Conservation (phyloP, 208 protist genomes). For the Leishmania arabica region DNA sequence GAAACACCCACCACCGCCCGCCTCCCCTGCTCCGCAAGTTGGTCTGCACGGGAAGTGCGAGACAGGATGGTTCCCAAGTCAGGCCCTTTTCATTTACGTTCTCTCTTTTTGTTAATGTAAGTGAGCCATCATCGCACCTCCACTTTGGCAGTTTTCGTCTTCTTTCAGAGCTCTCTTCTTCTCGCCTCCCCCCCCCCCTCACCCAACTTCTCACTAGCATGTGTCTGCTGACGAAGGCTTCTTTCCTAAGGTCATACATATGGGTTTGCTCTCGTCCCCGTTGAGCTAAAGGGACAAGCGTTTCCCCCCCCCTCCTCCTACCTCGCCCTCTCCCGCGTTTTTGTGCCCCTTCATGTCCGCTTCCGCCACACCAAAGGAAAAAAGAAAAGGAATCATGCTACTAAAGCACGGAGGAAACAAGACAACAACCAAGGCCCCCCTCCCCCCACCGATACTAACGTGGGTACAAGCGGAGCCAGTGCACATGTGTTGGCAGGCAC, state of each 20-base stretch:
- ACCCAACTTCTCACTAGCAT: background rate
- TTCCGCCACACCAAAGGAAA: too few relatives aligned
- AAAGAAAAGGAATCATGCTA: too few relatives aligned
- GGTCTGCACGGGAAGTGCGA: background rate
- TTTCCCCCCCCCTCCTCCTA: too few relatives aligned
- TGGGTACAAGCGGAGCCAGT: too few relatives aligned
- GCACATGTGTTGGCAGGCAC: too few relatives aligned
- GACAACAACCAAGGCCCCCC: too few relatives aligned
- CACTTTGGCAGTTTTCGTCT: background rate
- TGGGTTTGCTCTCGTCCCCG: background rate
- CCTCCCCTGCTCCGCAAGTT: background rate
- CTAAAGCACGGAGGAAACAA: too few relatives aligned
- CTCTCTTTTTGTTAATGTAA: background rate
- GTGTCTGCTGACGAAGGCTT: background rate
- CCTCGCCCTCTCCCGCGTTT: too few relatives aligned
- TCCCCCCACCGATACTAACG: too few relatives aligned
- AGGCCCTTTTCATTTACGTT: background rate
- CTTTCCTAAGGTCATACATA: background rate
- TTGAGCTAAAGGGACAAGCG: background rate
- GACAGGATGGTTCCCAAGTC: background rate
- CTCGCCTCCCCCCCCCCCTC: too few relatives aligned
- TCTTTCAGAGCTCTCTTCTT: background rate
- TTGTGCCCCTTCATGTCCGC: too few relatives aligned
- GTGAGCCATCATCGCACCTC: background rate
- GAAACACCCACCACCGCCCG: background rate